phyloP scores from a whole-genome alignment of 768 basidiomycete species.

The Collybia nuda region DNA sequence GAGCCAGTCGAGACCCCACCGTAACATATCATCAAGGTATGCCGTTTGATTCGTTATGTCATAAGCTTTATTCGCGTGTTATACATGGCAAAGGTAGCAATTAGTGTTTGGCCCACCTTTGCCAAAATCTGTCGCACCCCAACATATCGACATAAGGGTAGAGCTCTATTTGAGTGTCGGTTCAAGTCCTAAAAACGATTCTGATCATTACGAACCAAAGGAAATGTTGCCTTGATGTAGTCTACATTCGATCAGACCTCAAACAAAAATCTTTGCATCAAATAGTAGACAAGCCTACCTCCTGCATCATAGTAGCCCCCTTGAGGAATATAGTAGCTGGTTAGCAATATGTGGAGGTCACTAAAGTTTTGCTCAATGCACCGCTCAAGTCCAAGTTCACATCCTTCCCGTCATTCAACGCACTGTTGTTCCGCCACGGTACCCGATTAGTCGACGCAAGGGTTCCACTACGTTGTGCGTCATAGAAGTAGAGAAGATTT shows the following conservation, averaged over 20 bases:
- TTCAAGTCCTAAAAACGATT: neutral
- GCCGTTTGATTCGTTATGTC: conserved; percentile 83
- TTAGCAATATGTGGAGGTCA: neutral
- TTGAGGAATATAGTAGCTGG: neutral
- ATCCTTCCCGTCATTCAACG: conserved; percentile 73
- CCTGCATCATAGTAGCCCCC: conserved; percentile 92
- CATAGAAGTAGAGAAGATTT: conserved; percentile 84
- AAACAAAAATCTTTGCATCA: conserved; percentile 1
- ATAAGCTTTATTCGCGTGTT: conserved; percentile 51
- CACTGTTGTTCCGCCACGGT: conserved; percentile 84
- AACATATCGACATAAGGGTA: conserved; percentile 82
- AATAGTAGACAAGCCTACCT: conserved; percentile 49
- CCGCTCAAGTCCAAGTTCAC: conserved; percentile 75
- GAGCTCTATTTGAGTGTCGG: conserved; percentile 52
- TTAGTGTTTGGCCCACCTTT: conserved; percentile 44
- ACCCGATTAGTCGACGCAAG: conserved; percentile 72
- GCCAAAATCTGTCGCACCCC: conserved; percentile 87
- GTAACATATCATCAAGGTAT: conserved; percentile 88
- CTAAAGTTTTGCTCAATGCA: conserved; percentile 9
- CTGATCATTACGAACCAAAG: conserved; percentile 52
- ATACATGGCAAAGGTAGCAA: neutral
- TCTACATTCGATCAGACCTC: conserved; percentile 38
- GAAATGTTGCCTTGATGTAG: conserved; percentile 87
- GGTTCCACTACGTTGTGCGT: conserved; percentile 83
- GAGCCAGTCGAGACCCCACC: conserved; percentile 92